Conservation (phyloP, 2,329 filamentous ascomycete species). For the Aspergillus ruber region DNA sequence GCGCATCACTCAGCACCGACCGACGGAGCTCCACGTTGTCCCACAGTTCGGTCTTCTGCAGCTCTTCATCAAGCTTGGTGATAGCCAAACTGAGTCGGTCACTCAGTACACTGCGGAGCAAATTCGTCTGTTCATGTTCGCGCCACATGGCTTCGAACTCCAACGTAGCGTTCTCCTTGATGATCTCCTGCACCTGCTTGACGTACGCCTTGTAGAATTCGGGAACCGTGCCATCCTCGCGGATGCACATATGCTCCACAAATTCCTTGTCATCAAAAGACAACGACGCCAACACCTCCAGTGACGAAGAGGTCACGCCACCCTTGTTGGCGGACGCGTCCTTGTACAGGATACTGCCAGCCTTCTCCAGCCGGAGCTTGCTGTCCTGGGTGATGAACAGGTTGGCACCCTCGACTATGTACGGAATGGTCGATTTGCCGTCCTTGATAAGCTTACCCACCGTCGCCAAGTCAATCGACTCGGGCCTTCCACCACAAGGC, state of each 20-base stretch:
- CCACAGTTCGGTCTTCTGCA: slow-evolving; percentile 92
- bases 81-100: slow-evolving; percentile 89
- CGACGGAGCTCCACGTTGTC: slow-evolving; percentile 69
- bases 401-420: slow-evolving; percentile 96
- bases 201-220: slow-evolving; percentile 93
- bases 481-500: slow-evolving; percentile 89
- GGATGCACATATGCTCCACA: slow-evolving; percentile 86
- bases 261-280: slow-evolving; percentile 90
- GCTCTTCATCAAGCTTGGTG: slow-evolving; percentile 91
- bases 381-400: slow-evolving; percentile 98
- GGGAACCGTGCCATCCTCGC: slow-evolving; percentile 68
- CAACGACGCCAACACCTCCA: slow-evolving; percentile 89
- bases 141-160: slow-evolving; percentile 99
- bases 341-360: slow-evolving; percentile 94
- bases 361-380: slow-evolving; percentile 87
- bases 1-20: slow-evolving; percentile 73
- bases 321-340: slow-evolving; percentile 98
- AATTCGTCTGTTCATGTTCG: slow-evolving; percentile 76
- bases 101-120: slow-evolving; percentile 76
- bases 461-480: slow-evolving; percentile 88
- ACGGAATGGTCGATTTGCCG: slow-evolving; percentile 80
- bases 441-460: slow-evolving; percentile 84
- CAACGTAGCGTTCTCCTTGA: slow-evolving; percentile 81
- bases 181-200: slow-evolving; percentile 80
- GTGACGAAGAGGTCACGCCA: slow-evolving; percentile 91